Evolutionary conservation across 2,329 filamentous ascomycete species (phyloP).

Genomic region (Zasmidium angulare): DNA sequence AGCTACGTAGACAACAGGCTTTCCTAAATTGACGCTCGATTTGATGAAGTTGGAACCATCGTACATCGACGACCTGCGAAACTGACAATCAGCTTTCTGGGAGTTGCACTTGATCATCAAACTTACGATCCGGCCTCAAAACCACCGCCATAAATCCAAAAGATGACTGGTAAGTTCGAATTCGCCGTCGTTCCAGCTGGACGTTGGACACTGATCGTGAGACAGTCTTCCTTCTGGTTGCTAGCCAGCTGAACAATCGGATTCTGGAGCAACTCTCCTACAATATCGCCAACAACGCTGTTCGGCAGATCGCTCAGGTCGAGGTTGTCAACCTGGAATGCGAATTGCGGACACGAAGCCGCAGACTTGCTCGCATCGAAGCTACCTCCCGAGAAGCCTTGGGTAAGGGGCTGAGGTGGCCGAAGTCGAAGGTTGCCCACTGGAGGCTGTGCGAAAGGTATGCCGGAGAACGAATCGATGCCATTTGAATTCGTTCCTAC

Average conservation of each 20-base stretch:
- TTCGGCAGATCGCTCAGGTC: constrained; percentile 34
- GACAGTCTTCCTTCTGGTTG: constrained; percentile 44
- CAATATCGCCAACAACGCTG: constrained; percentile 35
- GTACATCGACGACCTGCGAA: constrained; percentile 30
- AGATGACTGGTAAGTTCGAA: constrained; percentile 46
- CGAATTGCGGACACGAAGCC: constrained; percentile 59
- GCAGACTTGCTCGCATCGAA: constrained; percentile 9
- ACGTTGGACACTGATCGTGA: constrained; percentile 35
- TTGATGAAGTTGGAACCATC: constrained; percentile 40
- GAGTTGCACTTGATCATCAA: neutral
- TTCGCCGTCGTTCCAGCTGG: constrained; percentile 39
- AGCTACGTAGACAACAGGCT: constrained; percentile 48
- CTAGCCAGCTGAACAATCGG: constrained; percentile 39
- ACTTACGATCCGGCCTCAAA: constrained; percentile 36
- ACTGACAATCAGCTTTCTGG: constrained; percentile 19
- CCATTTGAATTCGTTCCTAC: constrained; percentile 46
- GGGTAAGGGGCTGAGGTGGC: constrained; percentile 61
- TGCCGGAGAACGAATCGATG: constrained; percentile 70
- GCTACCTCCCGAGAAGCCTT: constrained; percentile 1
- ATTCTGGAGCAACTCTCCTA: constrained; percentile 39
- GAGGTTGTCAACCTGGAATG: constrained; percentile 47
- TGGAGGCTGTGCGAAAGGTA: constrained; percentile 72
- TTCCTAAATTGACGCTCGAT: constrained; percentile 47
- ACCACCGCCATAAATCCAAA: constrained; percentile 50
- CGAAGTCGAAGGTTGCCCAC: constrained; percentile 65